Evolutionary conservation across 2,329 filamentous ascomycete species (phyloP).

Genomic region (Septoria petroselini): DNA sequence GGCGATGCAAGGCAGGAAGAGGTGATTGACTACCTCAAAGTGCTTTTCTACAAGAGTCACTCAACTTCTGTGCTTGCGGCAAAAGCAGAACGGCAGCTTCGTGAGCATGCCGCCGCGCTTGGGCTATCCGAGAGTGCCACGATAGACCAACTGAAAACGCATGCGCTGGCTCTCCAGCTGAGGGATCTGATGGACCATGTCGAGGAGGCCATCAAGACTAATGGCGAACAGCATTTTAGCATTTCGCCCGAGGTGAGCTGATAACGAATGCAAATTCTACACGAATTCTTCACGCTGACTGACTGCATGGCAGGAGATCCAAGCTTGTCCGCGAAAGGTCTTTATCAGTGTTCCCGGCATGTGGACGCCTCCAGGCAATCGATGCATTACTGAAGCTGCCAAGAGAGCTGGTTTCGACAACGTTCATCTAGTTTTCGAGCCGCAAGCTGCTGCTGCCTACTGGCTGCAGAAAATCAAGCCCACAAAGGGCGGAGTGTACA

Average conservation of each 20-base stretch:
- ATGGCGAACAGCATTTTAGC: not conserved
- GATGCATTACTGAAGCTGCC: conserved; percentile 14
- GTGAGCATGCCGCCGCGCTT: not conserved
- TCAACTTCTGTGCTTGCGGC: not conserved
- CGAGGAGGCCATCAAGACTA: not conserved
- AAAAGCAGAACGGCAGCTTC: not conserved
- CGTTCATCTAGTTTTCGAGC: conserved; percentile 19
- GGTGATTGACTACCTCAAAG: conserved; percentile 13
- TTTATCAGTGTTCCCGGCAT: conserved; percentile 15
- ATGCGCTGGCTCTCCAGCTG: not conserved
- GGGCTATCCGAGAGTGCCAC: not conserved
- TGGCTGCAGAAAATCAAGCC: conserved; percentile 1
- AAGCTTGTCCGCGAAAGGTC: not conserved
- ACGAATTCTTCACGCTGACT: too few species aligned
- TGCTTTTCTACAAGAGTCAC: conserved; percentile 17
- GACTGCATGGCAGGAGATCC: not conserved
- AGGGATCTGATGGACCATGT: not conserved
- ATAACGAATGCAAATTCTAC: too few species aligned
- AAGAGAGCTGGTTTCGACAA: conserved; percentile 9
- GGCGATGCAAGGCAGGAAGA: not conserved
- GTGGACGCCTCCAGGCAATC: conserved; percentile 15
- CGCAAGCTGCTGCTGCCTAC: conserved; percentile 18
- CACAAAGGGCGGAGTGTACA: not conserved
- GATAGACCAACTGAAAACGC: not conserved
- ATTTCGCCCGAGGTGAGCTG: too few species aligned